Base-by-base conservation (phyloP, 805 yeast species). In the Sungouiella thailandica region DNA sequence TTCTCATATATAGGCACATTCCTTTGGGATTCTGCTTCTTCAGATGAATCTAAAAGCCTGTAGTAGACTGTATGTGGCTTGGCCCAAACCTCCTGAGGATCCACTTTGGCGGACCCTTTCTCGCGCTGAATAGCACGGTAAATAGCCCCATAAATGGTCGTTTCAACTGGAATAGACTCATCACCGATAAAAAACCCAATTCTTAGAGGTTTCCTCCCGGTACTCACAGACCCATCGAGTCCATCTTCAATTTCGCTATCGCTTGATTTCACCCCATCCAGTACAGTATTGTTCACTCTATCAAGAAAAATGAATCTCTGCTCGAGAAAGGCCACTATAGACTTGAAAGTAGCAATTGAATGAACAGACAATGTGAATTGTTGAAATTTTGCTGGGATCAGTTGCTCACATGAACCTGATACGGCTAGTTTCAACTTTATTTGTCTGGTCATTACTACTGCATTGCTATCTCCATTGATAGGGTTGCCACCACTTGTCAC, bases 81-180 rank as follows among this genome's bases (percentile, higher is more conserved):
- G 3, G 63, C 52, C 90, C 94, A 85, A 12, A 86, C 61, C 31
- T 52, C 62, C 6, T 55, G 52, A 0, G 78, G 61, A 17, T 78
- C 72, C 17, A 76, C 65, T 25, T 27, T 34, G 15, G 50, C 49
- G 25, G 61, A 64, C 19, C 60, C 60, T 1, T 69, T 44, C 12
- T 58, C 46, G 6, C 49, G 35, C 49, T 73, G 70, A 10, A 72
- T 51, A 3, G 74, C 59, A 31, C 73, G 70, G 51, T 77, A 78
- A 5, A 83, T 62, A 0, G 87, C 89, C 1, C 93, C 93, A 56
- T 78, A 83, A 2, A 86, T 70, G 0, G 95, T 85, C 0, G 84
- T 76, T 32, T 75, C 84, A 24, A 65, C 64, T 2, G 86, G 80
- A 17, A 84, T 64, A 0, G 56, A 60, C 36, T 76, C 77, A 4